These are phyloP conservation scores for Fraxinus sp. DNA, from an alignment of 305 asterid species.

Conservation along the genomic window DNA sequence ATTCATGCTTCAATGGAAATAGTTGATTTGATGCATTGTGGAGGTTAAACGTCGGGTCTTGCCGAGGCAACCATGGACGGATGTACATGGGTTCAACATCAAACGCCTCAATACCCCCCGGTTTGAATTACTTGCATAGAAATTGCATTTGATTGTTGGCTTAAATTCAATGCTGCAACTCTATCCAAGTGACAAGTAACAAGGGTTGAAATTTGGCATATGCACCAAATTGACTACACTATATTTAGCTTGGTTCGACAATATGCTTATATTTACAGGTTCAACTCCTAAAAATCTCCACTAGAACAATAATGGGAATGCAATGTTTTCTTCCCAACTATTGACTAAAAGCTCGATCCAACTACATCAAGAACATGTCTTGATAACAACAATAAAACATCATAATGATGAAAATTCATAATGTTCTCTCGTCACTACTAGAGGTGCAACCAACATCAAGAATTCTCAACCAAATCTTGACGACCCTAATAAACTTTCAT, in stretches of 20 bases:
- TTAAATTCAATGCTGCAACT: too few relatives aligned
- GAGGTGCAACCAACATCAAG: background rate
- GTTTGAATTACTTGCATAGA: background rate
- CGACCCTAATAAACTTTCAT: background rate
- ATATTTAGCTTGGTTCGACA: background rate
- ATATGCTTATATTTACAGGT: background rate
- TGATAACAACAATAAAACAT: too few relatives aligned
- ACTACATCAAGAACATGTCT: background rate
- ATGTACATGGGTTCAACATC: background rate
- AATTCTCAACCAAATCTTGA: background rate
- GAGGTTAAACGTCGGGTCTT: background rate
- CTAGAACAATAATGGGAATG: background rate
- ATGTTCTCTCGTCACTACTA: background rate
- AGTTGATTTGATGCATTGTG: background rate
- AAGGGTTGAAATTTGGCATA: background rate
- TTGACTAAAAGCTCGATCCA: background rate
- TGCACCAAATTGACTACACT: background rate
- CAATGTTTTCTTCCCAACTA: background rate
- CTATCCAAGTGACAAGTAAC: background rate
- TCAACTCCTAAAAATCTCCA: background rate
- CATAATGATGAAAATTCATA: too few relatives aligned
- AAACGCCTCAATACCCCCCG: background rate
- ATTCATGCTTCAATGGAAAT: background rate
- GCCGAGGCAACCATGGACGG: background rate
- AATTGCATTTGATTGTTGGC: background rate